phyloP scores from a whole-genome alignment of 306 rosid species.

The Sindora glabra region DNA sequence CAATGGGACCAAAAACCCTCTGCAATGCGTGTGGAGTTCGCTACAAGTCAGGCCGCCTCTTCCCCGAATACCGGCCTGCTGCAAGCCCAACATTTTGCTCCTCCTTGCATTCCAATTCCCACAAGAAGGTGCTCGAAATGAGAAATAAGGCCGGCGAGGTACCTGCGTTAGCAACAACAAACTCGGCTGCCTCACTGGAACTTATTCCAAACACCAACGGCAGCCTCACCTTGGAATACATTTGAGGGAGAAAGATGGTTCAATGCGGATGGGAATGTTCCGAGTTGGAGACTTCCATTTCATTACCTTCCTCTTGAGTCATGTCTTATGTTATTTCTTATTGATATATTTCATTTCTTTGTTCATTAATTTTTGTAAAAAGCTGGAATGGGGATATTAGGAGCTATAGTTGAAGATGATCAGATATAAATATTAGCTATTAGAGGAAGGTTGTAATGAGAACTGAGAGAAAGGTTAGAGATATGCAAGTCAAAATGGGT shows the following conservation, averaged over 20 bases:
- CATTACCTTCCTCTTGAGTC: slow-evolving; percentile 21
- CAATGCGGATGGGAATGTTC: slow-evolving; percentile 1
- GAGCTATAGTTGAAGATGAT: slow-evolving; percentile 41
- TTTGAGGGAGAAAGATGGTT: slow-evolving; percentile 35
- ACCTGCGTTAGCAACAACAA: neutral
- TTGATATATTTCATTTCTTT: slow-evolving; percentile 48
- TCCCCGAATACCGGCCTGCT: slow-evolving; percentile 93
- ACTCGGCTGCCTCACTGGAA: slow-evolving; percentile 40
- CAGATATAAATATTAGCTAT: slow-evolving; percentile 58
- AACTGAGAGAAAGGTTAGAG: slow-evolving; percentile 31
- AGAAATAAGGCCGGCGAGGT: slow-evolving; percentile 40
- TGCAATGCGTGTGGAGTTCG: slow-evolving; percentile 98
- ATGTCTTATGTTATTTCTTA: slow-evolving; percentile 42
- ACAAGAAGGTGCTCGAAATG: slow-evolving; percentile 92
- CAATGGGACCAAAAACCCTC: slow-evolving; percentile 91
- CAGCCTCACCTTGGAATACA: slow-evolving; percentile 69
- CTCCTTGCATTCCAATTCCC: slow-evolving; percentile 83
- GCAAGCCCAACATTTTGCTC: slow-evolving; percentile 91
- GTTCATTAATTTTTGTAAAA: slow-evolving; percentile 89
- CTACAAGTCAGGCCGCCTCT: slow-evolving; percentile 86
- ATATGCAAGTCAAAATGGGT: slow-evolving; percentile 52
- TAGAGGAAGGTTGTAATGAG: slow-evolving; percentile 53
- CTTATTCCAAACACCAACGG: slow-evolving; percentile 75
- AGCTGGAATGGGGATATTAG: slow-evolving; percentile 56
- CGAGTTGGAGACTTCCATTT: slow-evolving; percentile 13